phyloP scores from a whole-genome alignment of 768 basidiomycete genomes.

The Imleria badia region DNA sequence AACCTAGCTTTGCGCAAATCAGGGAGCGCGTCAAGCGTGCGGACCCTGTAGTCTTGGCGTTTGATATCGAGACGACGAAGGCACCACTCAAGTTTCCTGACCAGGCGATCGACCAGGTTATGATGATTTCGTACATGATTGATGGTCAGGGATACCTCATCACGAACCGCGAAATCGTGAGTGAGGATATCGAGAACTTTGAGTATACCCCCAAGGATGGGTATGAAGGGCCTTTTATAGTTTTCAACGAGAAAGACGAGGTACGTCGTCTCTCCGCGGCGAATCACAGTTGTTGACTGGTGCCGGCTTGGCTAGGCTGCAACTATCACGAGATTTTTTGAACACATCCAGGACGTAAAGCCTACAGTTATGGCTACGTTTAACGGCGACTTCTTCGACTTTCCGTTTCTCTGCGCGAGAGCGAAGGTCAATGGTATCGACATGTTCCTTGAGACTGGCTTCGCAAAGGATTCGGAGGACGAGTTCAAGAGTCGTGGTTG shows the following conservation, averaged over 20 bases:
- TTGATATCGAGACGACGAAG: constrained; percentile 98
- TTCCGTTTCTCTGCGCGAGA: constrained; percentile 90
- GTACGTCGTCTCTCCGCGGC: constrained; percentile 38
- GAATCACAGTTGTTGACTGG: not conserved
- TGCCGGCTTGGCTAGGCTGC: constrained; percentile 55
- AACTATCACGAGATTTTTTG: constrained; percentile 84
- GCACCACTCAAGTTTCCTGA: constrained; percentile 99
- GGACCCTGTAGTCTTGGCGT: constrained; percentile 98
- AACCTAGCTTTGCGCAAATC: constrained; percentile 69
- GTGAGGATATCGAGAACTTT: constrained; percentile 97
- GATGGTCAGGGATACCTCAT: constrained; percentile 98
- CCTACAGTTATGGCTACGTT: constrained; percentile 98
- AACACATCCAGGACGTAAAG: constrained; percentile 88
- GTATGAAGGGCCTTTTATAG: constrained; percentile 92
- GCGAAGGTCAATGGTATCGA: constrained; percentile 88
- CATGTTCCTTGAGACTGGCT: constrained; percentile 95
- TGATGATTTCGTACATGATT: constrained; percentile 99
- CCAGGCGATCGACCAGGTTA: constrained; percentile 93
- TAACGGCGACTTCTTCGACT: constrained; percentile 99
- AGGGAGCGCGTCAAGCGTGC: constrained; percentile 93
- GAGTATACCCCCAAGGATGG: constrained; percentile 99
- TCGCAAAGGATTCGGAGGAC: constrained; percentile 86
- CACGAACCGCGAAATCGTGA: constrained; percentile 95
- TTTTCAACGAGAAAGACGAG: constrained; percentile 95
- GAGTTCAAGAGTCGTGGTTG: constrained; percentile 93